phyloP scores from a whole-genome alignment of 805 yeast species.

The Scheffersomyces ergatensis region DNA sequence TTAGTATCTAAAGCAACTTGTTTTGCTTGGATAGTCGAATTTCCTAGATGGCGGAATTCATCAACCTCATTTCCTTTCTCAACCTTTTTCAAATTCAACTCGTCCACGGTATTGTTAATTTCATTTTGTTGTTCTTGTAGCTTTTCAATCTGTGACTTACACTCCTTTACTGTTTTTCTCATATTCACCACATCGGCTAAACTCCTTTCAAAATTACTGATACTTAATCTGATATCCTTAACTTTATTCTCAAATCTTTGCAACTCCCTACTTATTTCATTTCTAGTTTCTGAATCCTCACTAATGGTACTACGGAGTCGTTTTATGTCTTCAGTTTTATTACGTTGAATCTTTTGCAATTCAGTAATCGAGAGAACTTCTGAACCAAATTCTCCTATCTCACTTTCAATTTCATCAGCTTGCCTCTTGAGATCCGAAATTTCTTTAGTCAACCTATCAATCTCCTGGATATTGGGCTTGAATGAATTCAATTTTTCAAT shows the following conservation, averaged over 20 bases:
- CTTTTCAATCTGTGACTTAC: conserved; percentile 18
- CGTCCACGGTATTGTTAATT: conserved; percentile 14
- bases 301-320: conserved; percentile 29
- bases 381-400: conserved; percentile 36
- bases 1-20: conserved; percentile 5
- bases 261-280: conserved; percentile 40
- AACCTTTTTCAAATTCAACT: conserved; percentile 9
- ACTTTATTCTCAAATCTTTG: conserved; percentile 46
- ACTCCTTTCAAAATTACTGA: conserved; percentile 53
- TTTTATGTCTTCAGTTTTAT: conserved; percentile 38
- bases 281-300: conserved; percentile 40
- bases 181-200: conserved; percentile 46
- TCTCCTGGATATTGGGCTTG: conserved; percentile 28
- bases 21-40: conserved; percentile 1
- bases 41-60: conserved; percentile 6
- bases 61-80: conserved; percentile 4
- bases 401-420: conserved; percentile 24
- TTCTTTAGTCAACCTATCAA: conserved; percentile 31
- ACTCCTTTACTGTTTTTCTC: conserved; percentile 34
- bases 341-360: conserved; percentile 43
- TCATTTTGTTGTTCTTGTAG: conserved; percentile 20
- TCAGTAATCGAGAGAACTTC: conserved; percentile 39
- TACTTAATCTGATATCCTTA: conserved; percentile 50
- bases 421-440: conserved; percentile 21
- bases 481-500: conserved; percentile 16